These are phyloP conservation scores for Eucalyptus tenuipes DNA, from an alignment of 345 rosid species.

Conservation along the genomic window DNA sequence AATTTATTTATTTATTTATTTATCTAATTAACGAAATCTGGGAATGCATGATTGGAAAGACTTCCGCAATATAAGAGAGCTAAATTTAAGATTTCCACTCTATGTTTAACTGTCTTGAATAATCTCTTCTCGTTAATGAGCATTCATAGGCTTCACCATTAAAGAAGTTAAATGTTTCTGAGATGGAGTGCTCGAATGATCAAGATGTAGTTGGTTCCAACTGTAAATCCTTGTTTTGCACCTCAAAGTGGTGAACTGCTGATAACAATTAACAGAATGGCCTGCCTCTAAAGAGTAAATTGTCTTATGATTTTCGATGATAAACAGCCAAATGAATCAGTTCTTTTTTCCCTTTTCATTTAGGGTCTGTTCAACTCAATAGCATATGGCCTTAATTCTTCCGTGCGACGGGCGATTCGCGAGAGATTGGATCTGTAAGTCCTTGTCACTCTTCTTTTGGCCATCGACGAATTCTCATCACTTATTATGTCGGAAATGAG, in stretches of 20 bases:
- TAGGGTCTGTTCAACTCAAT: slow-evolving; percentile 94
- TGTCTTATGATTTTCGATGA: background rate
- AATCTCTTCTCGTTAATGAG: background rate
- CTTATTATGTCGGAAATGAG: background rate
- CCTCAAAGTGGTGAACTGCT: background rate
- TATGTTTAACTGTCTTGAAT: background rate
- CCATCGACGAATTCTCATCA: background rate
- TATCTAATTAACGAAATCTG: background rate
- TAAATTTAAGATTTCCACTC: background rate
- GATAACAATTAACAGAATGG: background rate
- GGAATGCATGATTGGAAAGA: background rate
- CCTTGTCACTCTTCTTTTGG: background rate
- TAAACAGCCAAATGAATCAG: background rate
- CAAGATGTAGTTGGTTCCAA: background rate
- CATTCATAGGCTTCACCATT: background rate
- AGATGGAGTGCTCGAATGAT: background rate
- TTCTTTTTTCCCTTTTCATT: background rate
- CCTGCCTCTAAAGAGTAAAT: background rate
- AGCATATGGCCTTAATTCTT: slow-evolving; percentile 90
- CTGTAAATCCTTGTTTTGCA: background rate
- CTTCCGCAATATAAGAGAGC: background rate
- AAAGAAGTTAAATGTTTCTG: background rate
- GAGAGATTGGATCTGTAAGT: slow-evolving; percentile 91
- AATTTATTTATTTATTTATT: background rate
- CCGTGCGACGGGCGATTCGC: slow-evolving; percentile 69